phyloP scores from a whole-genome alignment of 768 basidiomycete genomes.

The Mycena crocata region DNA sequence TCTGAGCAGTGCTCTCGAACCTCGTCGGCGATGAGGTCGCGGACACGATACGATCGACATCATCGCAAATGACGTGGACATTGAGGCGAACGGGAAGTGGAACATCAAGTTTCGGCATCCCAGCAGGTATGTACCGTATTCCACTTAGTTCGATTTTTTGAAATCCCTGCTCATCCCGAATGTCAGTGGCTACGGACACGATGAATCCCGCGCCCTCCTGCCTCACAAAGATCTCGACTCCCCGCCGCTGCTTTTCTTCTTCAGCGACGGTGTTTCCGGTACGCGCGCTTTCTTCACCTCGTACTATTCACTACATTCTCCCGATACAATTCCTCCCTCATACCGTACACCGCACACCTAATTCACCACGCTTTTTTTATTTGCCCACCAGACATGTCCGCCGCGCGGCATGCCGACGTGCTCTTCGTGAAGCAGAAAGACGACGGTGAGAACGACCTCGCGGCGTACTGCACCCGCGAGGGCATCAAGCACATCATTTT shows the following conservation, averaged over 20 bases:
- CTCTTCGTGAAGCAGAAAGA: slow-evolving; percentile 92
- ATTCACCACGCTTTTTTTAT: too few species aligned
- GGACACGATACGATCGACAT: slow-evolving; percentile 85
- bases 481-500: slow-evolving; percentile 87
- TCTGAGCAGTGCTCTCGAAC: slow-evolving; percentile 89
- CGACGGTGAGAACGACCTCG: slow-evolving; percentile 87
- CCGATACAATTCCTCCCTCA: too few species aligned
- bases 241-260: slow-evolving; percentile 92
- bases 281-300: slow-evolving; percentile 36
- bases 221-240: slow-evolving; percentile 79
- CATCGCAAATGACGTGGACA: slow-evolving; percentile 90
- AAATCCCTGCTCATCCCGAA: neutral
- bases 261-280: slow-evolving; percentile 98
- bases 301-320: too few species aligned
- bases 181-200: slow-evolving; percentile 88
- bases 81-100: slow-evolving; percentile 77
- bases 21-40: slow-evolving; percentile 81
- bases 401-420: slow-evolving; percentile 91
- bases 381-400: slow-evolving; percentile 92
- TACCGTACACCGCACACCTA: too few species aligned
- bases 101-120: slow-evolving; percentile 91
- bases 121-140: slow-evolving; percentile 78
- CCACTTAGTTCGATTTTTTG: too few species aligned
- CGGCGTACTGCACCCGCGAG: slow-evolving; percentile 82
- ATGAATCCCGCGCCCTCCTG: slow-evolving; percentile 94